Percentiles rank a stretch among this genome's conserved stretches.
These are phyloP conservation scores for Lepiota venenata DNA, from an alignment of 768 basidiomycete species.

Conservation along the genomic window DNA sequence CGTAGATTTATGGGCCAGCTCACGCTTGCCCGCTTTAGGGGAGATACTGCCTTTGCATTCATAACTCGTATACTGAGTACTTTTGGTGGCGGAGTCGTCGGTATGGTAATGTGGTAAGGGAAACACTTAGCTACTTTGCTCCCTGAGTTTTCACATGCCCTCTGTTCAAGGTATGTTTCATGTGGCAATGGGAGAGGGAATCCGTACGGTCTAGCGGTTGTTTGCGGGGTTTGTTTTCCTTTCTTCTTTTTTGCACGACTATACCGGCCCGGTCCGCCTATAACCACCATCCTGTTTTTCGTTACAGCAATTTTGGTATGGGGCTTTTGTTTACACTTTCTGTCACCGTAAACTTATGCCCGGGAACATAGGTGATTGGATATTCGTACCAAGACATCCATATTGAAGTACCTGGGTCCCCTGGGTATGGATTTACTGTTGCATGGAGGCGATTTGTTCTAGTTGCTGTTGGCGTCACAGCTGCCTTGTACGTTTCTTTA, in stretches of 20 bases:
- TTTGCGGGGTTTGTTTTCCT: constrained; percentile 67
- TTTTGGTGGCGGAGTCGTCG: constrained; percentile 60
- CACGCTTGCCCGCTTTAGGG: constrained; percentile 66
- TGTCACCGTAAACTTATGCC: not conserved
- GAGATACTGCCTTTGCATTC: constrained; percentile 70
- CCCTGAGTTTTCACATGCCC: not conserved
- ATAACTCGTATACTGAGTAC: constrained; percentile 60
- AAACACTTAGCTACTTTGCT: not conserved
- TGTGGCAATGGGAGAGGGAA: constrained; percentile 57
- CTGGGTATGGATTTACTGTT: constrained; percentile 60
- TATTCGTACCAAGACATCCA: constrained; percentile 70
- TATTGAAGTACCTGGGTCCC: constrained; percentile 42
- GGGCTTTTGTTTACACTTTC: not conserved
- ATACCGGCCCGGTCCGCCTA: constrained; percentile 70
- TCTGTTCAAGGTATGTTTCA: constrained; percentile 59
- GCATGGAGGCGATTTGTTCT: constrained; percentile 74
- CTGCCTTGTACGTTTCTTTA: constrained; percentile 59
- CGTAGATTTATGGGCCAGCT: constrained; percentile 72
- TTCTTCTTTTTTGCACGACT: constrained; percentile 68
- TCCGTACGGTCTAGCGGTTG: constrained; percentile 67
- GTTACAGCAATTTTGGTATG: constrained; percentile 60
- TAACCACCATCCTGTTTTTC: constrained; percentile 70
- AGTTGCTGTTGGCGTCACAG: constrained; percentile 67
- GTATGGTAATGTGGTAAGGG: constrained; percentile 64
- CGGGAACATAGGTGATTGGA: constrained; percentile 51